These are phyloP conservation scores for Fistulinella staudtii DNA, from an alignment of 1,284 basidiomycete genomes.

Conservation along the genomic window DNA sequence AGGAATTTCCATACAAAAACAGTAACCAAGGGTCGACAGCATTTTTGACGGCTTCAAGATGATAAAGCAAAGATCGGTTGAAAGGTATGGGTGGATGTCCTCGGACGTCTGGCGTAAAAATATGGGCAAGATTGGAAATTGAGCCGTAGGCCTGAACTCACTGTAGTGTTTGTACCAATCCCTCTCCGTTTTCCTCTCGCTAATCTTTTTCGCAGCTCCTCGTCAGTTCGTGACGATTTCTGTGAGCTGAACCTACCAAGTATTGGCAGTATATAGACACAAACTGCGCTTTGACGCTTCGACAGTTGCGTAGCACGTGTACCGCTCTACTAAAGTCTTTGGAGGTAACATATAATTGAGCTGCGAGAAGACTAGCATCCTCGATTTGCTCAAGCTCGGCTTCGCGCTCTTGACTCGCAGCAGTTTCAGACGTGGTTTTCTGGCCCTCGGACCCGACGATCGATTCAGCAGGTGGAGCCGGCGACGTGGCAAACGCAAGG, in stretches of 20 bases:
- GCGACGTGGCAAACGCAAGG: constrained; percentile 37
- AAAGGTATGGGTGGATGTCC: constrained; percentile 69
- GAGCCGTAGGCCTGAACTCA: constrained; percentile 34
- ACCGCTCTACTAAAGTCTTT: constrained; percentile 80
- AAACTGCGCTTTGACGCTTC: constrained; percentile 72
- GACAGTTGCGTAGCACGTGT: constrained; percentile 59
- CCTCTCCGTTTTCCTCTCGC: constrained; percentile 62
- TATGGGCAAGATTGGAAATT: constrained; percentile 3
- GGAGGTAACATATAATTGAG: constrained; percentile 72
- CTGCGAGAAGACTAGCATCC: constrained; percentile 65
- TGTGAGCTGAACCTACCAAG: constrained; percentile 56
- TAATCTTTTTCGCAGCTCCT: constrained; percentile 40
- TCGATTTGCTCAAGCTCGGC: constrained; percentile 56
- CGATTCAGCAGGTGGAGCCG: constrained; percentile 26
- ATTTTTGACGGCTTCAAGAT: constrained; percentile 57
- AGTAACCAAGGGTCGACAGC: constrained; percentile 78
- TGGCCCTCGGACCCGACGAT: constrained; percentile 27
- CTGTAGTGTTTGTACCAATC: constrained; percentile 75
- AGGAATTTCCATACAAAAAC: constrained; percentile 58
- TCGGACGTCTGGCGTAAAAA: constrained; percentile 54
- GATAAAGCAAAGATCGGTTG: constrained; percentile 57
- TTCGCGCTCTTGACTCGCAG: constrained; percentile 37
- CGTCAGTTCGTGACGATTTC: neutral
- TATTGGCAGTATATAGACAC: constrained; percentile 79
- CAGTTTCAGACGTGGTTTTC: constrained; percentile 21